Evolutionary conservation across 768 basidiomycete species (phyloP), one percentile per base, ranked within the genome.

Genomic region (Clavaria fumosa): DNA sequence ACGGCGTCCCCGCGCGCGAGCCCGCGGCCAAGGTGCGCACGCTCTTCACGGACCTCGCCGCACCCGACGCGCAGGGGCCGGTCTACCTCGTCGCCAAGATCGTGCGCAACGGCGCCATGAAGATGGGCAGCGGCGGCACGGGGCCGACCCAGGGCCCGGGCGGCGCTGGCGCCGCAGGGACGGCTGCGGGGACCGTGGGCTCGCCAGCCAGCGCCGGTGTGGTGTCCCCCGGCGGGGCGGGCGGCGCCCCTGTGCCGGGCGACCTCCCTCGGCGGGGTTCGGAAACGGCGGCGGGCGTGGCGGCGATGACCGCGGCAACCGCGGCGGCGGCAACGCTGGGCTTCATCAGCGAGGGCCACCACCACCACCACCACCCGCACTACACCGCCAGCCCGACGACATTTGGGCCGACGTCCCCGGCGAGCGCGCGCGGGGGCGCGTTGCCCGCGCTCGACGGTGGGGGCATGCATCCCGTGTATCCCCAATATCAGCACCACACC

Each of bases 31-130:
- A 71, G 20, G 77, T 90, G 24, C 79, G 82, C 34, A 89, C 93
- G 0, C 65, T 96, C 14, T 97, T 96, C 58, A 77, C 69, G 9
- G 90, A 96, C 51, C 67, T 97, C n/a, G 76, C 84, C 5, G 67
- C 71, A 38, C 72, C 80, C 18, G 93, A 97, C 48, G 70, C 91
- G 7, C 75, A 81, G 44, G 83, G 86, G 37, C 74, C 85, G 1
- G 66, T 95, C 31, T 91, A 78, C 53, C 66, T 97, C 11, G 88
- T 97, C 4, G 96, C 90, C 52, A 72, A 79, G 36, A 82, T 97
- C 38, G 75, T 97, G 28, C 67, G 88, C 20, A 91, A 83, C 47
- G 93, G 91, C 1, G 67, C 78, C 0, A 62, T 93, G 50, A 91
- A 86, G 57, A 70, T 84, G 55, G 70, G 76, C 1, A 63, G 60